Base-by-base conservation (phyloP, 2,329 filamentous ascomycete species). In the Zymoseptoria brevis region DNA sequence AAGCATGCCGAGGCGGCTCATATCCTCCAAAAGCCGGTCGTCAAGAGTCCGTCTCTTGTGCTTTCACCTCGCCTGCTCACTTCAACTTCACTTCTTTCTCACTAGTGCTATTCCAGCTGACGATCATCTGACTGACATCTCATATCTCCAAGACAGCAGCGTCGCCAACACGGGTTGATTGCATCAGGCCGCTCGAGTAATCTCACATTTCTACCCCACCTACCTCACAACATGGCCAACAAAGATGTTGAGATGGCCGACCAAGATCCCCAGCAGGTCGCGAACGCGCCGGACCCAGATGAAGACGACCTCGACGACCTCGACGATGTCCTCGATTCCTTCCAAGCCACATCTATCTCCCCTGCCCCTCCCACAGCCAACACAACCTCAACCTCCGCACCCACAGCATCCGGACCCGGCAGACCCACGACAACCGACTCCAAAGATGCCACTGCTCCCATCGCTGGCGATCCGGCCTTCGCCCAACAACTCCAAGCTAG, bases 241-340 rank as follows among this genome's bases (percentile, higher is more conserved):
- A 69, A 70, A 57, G 26, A 29, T 29, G 7, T 2, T 8, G 35
- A 6, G 13, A 45, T 45, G 35, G 54, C 62, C 45, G 57, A 62
- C 13, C 60, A 64, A 48, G 60, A 67, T 29, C 56, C 62, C 49
- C 35, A 45, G 35, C 35, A 45, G 35, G 61, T 63, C 30, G 74
- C 75, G 50, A 69, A 73, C 56, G 71, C 68, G 5, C 87, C 91
- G 19, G 93, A 96, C 69, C 93, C 92, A 6, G 93, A 97, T 65
- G 92, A 96, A 75, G 94, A 94, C 74, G 89, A 94, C 67, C 78
- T 94, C 19, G 89, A 96, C 70, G 94, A 97, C 69, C 79, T 99
- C 51, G 94, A 99, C 75, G 93, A 97, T 68, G 88, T 97, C 75
- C 86, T 99, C 24, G 90, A 96, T 71, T 89, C 96, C 64, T 99